Conservation (phyloP, 495 filamentous ascomycete species). For the Aspergillus baeticus region DNA sequence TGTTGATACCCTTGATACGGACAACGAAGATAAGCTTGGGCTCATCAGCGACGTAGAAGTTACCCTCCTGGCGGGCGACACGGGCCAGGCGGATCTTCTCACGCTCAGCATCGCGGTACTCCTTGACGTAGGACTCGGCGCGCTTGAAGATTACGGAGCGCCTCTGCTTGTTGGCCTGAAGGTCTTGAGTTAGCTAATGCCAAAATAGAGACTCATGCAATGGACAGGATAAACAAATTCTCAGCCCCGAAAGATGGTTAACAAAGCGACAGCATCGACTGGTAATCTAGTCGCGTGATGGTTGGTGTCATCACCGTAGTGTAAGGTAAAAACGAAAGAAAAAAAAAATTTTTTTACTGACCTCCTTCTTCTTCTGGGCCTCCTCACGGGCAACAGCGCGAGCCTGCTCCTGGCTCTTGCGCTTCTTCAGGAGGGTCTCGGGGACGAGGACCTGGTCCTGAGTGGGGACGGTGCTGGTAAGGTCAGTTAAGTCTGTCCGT, state of each 20-base stretch:
- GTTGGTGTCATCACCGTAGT: conserved; percentile 73
- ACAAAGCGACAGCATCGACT: conserved; percentile 95
- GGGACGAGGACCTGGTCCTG: conserved; percentile 91
- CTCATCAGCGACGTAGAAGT: conserved; percentile 91
- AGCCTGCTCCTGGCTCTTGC: conserved; percentile 99
- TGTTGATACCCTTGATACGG: conserved; percentile 99
- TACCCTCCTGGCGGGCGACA: conserved; percentile 84
- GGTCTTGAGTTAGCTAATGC: conserved; percentile 40
- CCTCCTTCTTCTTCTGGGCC: conserved; percentile 83
- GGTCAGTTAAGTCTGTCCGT: conserved; percentile 71
- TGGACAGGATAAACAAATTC: conserved; percentile 31
- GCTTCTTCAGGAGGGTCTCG: conserved; percentile 99
- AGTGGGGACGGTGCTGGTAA: conserved; percentile 79
- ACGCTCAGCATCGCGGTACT: conserved; percentile 96
- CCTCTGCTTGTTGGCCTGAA: conserved; percentile 94
- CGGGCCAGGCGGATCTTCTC: conserved; percentile 95
- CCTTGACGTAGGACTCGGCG: conserved; percentile 98
- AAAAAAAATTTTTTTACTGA: conserved; percentile 48
- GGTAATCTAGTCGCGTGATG: conserved; percentile 81
- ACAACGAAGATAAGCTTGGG: conserved; percentile 96
- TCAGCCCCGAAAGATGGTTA: conserved; percentile 99
- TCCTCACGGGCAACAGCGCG: conserved; percentile 81
- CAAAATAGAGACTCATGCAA: conserved; percentile 15
- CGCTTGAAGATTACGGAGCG: conserved; percentile 98
- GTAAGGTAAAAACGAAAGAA: conserved; percentile 22